Percentiles rank a stretch among this genome's conserved stretches.
Conservation (phyloP, 2,329 filamentous ascomycete species). For the Sporothrix mexicana region DNA sequence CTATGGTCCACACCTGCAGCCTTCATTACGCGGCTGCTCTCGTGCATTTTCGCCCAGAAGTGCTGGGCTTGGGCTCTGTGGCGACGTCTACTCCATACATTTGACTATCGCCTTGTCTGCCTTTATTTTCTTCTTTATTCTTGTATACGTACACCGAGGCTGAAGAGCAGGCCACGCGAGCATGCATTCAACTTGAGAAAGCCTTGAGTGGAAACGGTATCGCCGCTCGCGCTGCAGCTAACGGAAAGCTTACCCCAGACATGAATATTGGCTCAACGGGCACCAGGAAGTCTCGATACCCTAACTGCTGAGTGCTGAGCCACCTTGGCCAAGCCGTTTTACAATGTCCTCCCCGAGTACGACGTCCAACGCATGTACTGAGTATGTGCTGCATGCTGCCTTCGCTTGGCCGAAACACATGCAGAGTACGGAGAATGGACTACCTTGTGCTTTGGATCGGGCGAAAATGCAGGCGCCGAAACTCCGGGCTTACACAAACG, state of each 20-base stretch:
- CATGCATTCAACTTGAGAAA: not conserved
- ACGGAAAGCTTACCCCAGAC: not conserved
- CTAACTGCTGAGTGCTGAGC: conserved; percentile 14
- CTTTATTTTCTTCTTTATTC: not conserved
- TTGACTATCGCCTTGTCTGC: not conserved
- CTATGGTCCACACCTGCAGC: conserved; percentile 17
- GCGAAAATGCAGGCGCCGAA: not conserved
- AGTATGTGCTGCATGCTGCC: not conserved
- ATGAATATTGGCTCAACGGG: too few relatives aligned
- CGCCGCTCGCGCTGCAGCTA: not conserved
- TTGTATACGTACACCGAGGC: not conserved
- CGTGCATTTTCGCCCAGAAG: not conserved
- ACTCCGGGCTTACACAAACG: conserved; percentile 18
- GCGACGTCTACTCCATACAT: not conserved
- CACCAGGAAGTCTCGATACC: not conserved
- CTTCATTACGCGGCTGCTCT: conserved; percentile 17
- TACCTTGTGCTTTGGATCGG: not conserved
- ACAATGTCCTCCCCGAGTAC: not conserved
- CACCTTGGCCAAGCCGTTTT: conserved; percentile 1
- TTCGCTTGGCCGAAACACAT: not conserved
- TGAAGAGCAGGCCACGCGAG: not conserved
- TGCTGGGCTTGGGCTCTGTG: not conserved
- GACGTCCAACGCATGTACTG: too few relatives aligned
- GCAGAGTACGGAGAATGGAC: too few relatives aligned
- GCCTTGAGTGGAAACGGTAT: not conserved